Evolutionary conservation across 495 filamentous ascomycete genomes (phyloP).

Genomic region (Aspergillus ostianus): DNA sequence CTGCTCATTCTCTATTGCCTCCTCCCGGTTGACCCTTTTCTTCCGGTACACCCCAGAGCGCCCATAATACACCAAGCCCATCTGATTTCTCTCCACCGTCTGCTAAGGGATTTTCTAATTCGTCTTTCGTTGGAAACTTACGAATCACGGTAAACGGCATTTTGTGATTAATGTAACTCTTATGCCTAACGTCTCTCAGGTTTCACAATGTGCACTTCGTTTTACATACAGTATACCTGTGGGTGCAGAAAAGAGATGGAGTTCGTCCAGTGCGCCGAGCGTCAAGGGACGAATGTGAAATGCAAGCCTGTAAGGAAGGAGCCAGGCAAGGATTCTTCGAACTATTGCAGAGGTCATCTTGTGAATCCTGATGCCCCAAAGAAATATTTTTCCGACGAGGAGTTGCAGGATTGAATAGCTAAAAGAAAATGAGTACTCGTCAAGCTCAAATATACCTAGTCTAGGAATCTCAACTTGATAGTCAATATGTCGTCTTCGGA

Average conservation of each 20-base stretch:
- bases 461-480: no score
- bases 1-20: not conserved
- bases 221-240: constrained; percentile 10
- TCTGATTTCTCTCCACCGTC: constrained; percentile 2
- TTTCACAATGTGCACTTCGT: constrained; percentile 6
- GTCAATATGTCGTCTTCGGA: no score
- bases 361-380: constrained; percentile 1
- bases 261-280: constrained; percentile 10
- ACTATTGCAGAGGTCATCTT: constrained; percentile 7
- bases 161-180: not conserved
- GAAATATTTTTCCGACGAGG: constrained; percentile 4
- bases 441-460: no score
- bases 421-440: constrained; percentile 1
- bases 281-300: constrained; percentile 10
- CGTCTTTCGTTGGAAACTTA: not conserved
- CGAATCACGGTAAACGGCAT: not conserved
- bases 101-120: constrained; percentile 6
- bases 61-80: not conserved
- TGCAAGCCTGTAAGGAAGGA: not conserved
- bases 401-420: not conserved
- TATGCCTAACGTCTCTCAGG: not conserved
- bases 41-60: not conserved
- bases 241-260: constrained; percentile 12
- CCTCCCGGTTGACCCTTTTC: not conserved
- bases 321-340: not conserved